phyloP scores from a whole-genome alignment of 371 early-diverging fungal genomes.

The Apophysomyces sp. region DNA sequence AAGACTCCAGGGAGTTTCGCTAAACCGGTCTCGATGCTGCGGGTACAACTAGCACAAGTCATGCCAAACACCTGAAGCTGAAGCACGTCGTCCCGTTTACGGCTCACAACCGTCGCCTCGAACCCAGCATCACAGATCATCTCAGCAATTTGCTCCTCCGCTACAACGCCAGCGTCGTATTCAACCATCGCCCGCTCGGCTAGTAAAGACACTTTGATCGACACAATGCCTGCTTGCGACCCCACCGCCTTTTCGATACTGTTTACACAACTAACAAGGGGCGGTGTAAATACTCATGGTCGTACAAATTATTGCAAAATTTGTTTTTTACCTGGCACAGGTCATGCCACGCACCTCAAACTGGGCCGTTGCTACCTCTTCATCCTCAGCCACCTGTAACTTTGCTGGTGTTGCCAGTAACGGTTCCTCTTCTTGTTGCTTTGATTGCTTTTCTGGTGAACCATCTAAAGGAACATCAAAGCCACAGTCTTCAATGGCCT shows the following conservation, averaged over 20 bases:
- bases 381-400: background rate
- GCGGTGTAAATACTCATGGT: background rate
- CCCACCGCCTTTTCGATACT: constrained; percentile 68
- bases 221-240: constrained; percentile 43
- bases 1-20: constrained; percentile 60
- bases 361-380: constrained; percentile 3
- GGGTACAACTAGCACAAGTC: constrained; percentile 84
- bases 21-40: constrained; percentile 72
- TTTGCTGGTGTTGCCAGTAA: background rate
- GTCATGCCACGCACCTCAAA: constrained; percentile 75
- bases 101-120: constrained; percentile 57
- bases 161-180: constrained; percentile 48
- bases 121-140: constrained; percentile 83
- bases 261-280: constrained; percentile 66
- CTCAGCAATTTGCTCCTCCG: constrained; percentile 48
- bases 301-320: background rate
- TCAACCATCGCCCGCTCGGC: constrained; percentile 82
- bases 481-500: constrained; percentile 53
- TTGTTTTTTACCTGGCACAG: constrained; percentile 52
- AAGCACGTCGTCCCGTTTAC: constrained; percentile 33
- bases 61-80: constrained; percentile 88
- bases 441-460: background rate
- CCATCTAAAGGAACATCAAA: constrained; percentile 18
- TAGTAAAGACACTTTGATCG: constrained; percentile 67
- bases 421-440: background rate